These are phyloP conservation scores for Ganoderma meredithae DNA, from an alignment of 1,284 basidiomycete species.

Conservation along the genomic window DNA sequence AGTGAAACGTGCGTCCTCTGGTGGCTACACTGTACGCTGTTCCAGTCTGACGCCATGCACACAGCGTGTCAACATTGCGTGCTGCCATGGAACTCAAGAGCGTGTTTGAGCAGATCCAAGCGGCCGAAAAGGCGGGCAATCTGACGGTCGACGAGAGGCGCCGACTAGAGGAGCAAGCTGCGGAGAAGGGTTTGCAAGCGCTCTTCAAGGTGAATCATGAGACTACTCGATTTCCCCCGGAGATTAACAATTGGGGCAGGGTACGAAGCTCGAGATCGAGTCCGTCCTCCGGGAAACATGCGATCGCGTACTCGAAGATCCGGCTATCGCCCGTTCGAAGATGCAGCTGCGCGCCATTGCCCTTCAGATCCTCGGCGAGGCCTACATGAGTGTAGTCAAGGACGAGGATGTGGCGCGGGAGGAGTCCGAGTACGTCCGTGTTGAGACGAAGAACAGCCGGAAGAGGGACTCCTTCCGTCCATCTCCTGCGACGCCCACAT, in stretches of 20 bases:
- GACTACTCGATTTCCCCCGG: not conserved
- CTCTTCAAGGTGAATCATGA: slow-evolving; percentile 79
- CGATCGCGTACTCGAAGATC: slow-evolving; percentile 82
- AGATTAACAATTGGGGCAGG: slow-evolving; percentile 51
- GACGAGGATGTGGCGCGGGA: slow-evolving; percentile 59
- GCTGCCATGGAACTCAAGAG: slow-evolving; percentile 93
- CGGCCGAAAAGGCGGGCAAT: slow-evolving; percentile 88
- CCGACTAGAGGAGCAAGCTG: slow-evolving; percentile 94
- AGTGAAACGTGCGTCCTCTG: slow-evolving; percentile 80
- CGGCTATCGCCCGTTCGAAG: slow-evolving; percentile 62
- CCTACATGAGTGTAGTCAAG: slow-evolving; percentile 76
- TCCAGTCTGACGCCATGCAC: slow-evolving; percentile 11
- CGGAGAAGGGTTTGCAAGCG: slow-evolving; percentile 94
- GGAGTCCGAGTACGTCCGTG: slow-evolving; percentile 83
- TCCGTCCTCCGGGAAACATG: slow-evolving; percentile 93
- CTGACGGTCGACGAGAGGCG: slow-evolving; percentile 87
- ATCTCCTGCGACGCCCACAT: slow-evolving; percentile 4
- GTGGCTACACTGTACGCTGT: not conserved
- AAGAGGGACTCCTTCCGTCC: slow-evolving; percentile 40
- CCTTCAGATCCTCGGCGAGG: slow-evolving; percentile 84
- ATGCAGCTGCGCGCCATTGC: slow-evolving; percentile 81
- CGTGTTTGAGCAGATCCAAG: slow-evolving; percentile 96
- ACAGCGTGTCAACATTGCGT: slow-evolving; percentile 86
- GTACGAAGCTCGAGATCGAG: slow-evolving; percentile 95
- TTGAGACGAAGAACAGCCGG: slow-evolving; percentile 77